Base-by-base conservation (phyloP, 208 protist species). In the Novymonas esmeraldas region DNA sequence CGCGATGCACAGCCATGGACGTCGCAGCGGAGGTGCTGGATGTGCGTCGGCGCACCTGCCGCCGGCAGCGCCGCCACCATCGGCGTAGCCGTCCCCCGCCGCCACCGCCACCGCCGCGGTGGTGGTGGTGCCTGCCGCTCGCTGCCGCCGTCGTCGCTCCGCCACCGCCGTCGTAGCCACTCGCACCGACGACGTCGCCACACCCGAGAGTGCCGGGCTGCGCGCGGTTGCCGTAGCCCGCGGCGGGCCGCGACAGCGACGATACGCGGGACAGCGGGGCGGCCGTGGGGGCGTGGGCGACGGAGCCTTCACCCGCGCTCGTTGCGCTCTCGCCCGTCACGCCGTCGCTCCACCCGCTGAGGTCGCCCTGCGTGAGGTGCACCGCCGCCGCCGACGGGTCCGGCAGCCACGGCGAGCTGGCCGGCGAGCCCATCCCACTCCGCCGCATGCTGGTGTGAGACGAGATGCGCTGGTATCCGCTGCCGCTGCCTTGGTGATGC, bases 211-310 rank as follows among this genome's bases (percentile, higher is more conserved):
- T n/a, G n/a, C n/a, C 28, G 39, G 42, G 26, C 5, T 28, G 22
- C 24, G 26, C 26, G 18, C 39, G 38, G 16, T 38, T 24, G n/a
- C 26, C 39, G 24, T 6, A 6, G 7, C 16, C 20, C 34, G 44
- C 42, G 14, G 49, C 64, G 42, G 33, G 56, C 16, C 62, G 62
- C 54, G 42, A 11, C 9, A 24, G 4, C 16, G 55, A 69, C 0
- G 69, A 75, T 22, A 48, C 39, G n/a, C 56, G 69, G 3, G 69
- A 75, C 18, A 75, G 54, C 44, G 69, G 69, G 4, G 44, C 51
- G 2, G 24, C 46, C 0, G 57, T 49, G 10, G 54, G 29, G 7
- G 26, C 52, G 13, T 42, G 29, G 9, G 24, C 24, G 9, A 44
- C 14, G 20, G 54, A 61, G 33, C 22, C 50, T 38, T 59, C 52